These are phyloP conservation scores for Trichoderma sp. DNA, from an alignment of 2,329 filamentous ascomycete genomes.

Conservation along the genomic window DNA sequence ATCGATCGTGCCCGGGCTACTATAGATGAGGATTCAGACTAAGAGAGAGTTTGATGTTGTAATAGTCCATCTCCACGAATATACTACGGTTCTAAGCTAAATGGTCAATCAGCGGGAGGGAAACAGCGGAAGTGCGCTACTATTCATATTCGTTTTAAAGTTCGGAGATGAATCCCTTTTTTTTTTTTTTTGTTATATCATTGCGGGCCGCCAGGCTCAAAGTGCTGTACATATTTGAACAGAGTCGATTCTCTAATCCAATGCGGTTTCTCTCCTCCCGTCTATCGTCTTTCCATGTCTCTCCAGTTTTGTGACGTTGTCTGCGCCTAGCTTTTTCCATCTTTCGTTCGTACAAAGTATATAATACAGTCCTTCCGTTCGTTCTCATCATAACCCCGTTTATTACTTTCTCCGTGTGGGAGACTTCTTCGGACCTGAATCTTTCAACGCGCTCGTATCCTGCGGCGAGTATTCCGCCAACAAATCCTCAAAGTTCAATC, in stretches of 20 bases:
- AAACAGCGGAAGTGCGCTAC: not conserved
- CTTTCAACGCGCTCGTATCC: constrained; percentile 40
- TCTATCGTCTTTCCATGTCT: not conserved
- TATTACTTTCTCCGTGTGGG: constrained; percentile 51
- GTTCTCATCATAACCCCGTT: not conserved
- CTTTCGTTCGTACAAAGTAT: constrained; percentile 26
- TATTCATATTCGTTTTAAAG: constrained; percentile 19
- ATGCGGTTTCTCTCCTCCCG: constrained; percentile 1
- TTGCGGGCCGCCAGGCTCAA: constrained; percentile 38
- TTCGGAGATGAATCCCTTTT: constrained; percentile 31
- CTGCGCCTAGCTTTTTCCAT: constrained; percentile 8
- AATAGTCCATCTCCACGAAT: not conserved
- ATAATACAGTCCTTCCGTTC: not conserved
- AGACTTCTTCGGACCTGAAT: constrained; percentile 45
- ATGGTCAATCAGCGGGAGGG: not conserved
- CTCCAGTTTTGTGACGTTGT: constrained; percentile 11
- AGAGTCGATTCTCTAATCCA: constrained; percentile 25
- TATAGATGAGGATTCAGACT: constrained; percentile 63
- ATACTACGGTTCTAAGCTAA: not conserved
- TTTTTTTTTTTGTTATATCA: constrained; percentile 37
- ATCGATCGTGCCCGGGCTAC: constrained; percentile 60
- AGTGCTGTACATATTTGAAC: constrained; percentile 26
- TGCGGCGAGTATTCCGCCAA: constrained; percentile 52
- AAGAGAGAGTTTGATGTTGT: constrained; percentile 31
- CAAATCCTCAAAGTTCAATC: constrained; percentile 48